Evolutionary conservation across 805 yeast genomes (phyloP).

Genomic region (Wickerhamiella occidentalis): DNA sequence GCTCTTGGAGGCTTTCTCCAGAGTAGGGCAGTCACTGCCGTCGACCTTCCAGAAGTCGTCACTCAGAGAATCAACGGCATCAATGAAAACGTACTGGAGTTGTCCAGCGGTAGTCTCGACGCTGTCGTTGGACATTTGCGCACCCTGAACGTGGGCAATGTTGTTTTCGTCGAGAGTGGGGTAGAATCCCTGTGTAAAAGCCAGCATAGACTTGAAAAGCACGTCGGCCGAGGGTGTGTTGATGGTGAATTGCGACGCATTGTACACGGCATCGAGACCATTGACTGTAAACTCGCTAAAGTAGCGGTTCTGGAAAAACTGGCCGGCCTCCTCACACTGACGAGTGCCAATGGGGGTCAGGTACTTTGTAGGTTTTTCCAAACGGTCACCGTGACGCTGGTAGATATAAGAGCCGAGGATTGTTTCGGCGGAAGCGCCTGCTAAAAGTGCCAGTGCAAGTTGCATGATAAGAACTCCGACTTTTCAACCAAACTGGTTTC

Average conservation of each 20-base stretch:
- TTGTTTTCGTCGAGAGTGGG: conserved; percentile 31
- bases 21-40: conserved; percentile 36
- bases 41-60: conserved; percentile 33
- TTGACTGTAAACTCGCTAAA: conserved; percentile 25
- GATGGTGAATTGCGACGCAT: conserved; percentile 30
- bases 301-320: conserved; percentile 34
- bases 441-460: background rate
- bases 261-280: conserved; percentile 25
- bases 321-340: conserved; percentile 32
- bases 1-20: conserved; percentile 27
- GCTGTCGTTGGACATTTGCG: conserved; percentile 32
- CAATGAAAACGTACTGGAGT: conserved; percentile 36
- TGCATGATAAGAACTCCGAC: background rate
- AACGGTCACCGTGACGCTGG: conserved; percentile 40
- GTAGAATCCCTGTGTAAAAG: conserved; percentile 39
- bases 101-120: conserved; percentile 33
- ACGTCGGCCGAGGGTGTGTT: conserved; percentile 31
- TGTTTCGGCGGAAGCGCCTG: conserved; percentile 14
- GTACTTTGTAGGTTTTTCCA: conserved; percentile 34
- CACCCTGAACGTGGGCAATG: conserved; percentile 19
- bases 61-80: conserved; percentile 29
- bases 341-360: conserved; percentile 36
- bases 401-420: conserved; percentile 36
- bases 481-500: too few relatives aligned
- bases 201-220: conserved; percentile 32